Conservation (phyloP, 192 early-diverging fungal species). For the Chytriomyces hyalinus region DNA sequence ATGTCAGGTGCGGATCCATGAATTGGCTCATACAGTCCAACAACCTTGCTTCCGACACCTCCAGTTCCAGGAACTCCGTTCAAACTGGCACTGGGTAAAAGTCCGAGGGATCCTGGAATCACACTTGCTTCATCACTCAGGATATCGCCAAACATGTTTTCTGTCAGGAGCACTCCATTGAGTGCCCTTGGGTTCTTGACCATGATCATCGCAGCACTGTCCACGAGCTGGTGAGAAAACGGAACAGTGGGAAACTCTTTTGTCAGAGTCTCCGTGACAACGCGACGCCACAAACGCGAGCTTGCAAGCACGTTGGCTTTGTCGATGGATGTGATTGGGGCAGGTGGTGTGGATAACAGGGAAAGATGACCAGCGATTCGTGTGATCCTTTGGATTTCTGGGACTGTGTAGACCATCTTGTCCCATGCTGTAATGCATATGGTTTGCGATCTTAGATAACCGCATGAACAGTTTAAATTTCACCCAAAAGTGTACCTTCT, state of each 20-base stretch:
- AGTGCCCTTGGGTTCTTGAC: constrained; percentile 86
- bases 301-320: constrained; percentile 99
- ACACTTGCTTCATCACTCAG: constrained; percentile 94
- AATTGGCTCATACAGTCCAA: constrained; percentile 98
- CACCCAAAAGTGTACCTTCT: constrained; percentile 51
- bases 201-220: constrained; percentile 97
- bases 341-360: constrained; percentile 75
- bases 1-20: constrained; percentile 99
- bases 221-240: constrained; percentile 92
- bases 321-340: constrained; percentile 94
- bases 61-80: constrained; percentile 80
- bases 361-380: constrained; percentile 90
- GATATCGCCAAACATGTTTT: constrained; percentile 99
- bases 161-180: constrained; percentile 95
- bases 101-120: constrained; percentile 91
- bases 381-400: constrained; percentile 93
- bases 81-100: constrained; percentile 91
- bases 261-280: constrained; percentile 85
- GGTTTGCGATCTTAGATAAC: constrained; percentile 25
- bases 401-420: constrained; percentile 90
- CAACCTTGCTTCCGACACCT: constrained; percentile 40
- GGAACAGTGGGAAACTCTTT: constrained; percentile 89
- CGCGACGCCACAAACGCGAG: constrained; percentile 95
- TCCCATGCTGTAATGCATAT: constrained; percentile 72
- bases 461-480: constrained; percentile 1